A percentile compares a stretch with the other conserved stretches of the same genome.
phyloP scores from a whole-genome alignment of 192 early-diverging fungal species.

The Coemansia sp. region DNA sequence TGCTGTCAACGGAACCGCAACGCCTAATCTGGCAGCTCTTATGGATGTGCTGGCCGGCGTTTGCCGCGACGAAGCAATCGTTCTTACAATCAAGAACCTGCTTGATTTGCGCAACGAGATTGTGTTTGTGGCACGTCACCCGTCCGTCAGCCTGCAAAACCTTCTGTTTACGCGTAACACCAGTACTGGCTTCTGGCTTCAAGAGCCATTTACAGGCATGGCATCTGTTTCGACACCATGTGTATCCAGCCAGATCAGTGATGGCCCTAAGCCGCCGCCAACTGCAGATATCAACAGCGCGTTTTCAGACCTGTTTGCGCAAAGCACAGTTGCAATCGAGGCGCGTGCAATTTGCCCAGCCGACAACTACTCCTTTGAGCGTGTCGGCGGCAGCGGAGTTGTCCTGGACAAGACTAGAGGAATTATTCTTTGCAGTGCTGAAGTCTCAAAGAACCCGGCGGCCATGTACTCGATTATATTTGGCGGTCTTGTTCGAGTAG shows the following conservation, averaged over 20 bases:
- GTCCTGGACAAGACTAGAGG: slow-evolving; percentile 73
- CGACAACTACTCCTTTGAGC: slow-evolving; percentile 15
- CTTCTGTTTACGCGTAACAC: slow-evolving; percentile 25
- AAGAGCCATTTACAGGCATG: slow-evolving; percentile 12
- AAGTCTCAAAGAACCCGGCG: neutral
- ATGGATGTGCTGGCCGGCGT: slow-evolving; percentile 15
- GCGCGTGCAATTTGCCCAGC: slow-evolving; percentile 17
- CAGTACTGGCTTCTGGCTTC: slow-evolving; percentile 33
- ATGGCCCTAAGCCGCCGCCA: slow-evolving; percentile 6
- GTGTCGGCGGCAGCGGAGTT: slow-evolving; percentile 56
- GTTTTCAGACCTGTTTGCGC: slow-evolving; percentile 1
- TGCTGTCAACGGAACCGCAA: slow-evolving; percentile 12
- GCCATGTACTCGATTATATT: neutral
- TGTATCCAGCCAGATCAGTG: too few species aligned
- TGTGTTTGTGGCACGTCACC: slow-evolving; percentile 67
- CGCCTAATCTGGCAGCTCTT: slow-evolving; percentile 22
- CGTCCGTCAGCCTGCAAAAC: slow-evolving; percentile 2
- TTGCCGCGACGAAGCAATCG: slow-evolving; percentile 13
- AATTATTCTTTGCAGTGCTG: slow-evolving; percentile 67
- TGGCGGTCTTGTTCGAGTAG: neutral
- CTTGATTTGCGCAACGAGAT: slow-evolving; percentile 66
- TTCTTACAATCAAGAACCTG: slow-evolving; percentile 34
- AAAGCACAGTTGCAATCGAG: slow-evolving; percentile 15
- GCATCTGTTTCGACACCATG: neutral
- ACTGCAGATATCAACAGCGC: neutral